These are phyloP conservation scores for Recurvomyces mirabilis DNA, from an alignment of 495 filamentous ascomycete genomes.

Conservation along the genomic window DNA sequence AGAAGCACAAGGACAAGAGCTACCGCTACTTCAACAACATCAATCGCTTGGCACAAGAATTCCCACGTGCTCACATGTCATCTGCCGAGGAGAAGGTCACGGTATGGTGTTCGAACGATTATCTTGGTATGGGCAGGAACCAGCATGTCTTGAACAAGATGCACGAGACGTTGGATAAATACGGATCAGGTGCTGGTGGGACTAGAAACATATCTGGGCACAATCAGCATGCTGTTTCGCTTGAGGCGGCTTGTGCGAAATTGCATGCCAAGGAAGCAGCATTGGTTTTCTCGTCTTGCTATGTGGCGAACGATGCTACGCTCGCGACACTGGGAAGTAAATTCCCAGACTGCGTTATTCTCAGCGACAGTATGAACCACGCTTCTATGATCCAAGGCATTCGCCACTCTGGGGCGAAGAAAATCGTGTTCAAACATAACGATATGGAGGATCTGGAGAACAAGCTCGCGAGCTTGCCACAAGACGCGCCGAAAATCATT, in stretches of 20 bases:
- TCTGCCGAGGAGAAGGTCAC: conserved; percentile 79
- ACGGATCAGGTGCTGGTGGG: conserved; percentile 89
- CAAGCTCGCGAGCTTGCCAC: conserved; percentile 78
- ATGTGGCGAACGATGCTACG: conserved; percentile 95
- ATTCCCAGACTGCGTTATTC: conserved; percentile 86
- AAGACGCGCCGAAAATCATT: conserved; percentile 87
- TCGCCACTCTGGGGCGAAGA: conserved; percentile 88
- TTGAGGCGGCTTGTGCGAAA: conserved; percentile 78
- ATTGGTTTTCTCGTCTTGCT: conserved; percentile 92
- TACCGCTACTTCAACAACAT: conserved; percentile 99
- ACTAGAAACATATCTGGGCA: conserved; percentile 97
- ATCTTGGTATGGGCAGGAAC: conserved; percentile 94
- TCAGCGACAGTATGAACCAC: conserved; percentile 92
- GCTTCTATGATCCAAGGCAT: conserved; percentile 99
- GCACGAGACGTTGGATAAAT: conserved; percentile 89
- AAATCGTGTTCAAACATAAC: conserved; percentile 98
- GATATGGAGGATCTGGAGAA: conserved; percentile 79
- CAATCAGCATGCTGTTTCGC: conserved; percentile 79
- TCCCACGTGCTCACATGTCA: conserved; percentile 86
- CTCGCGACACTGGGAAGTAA: conserved; percentile 93
- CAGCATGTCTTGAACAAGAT: conserved; percentile 74
- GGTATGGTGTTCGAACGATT: conserved; percentile 99
- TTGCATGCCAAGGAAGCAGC: conserved; percentile 86
- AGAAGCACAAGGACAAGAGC: conserved; percentile 99
- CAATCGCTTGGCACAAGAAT: conserved; percentile 93